Base-by-base conservation (phyloP, 164 flowering plant genomes). In the Macadamia integrifolia region DNA sequence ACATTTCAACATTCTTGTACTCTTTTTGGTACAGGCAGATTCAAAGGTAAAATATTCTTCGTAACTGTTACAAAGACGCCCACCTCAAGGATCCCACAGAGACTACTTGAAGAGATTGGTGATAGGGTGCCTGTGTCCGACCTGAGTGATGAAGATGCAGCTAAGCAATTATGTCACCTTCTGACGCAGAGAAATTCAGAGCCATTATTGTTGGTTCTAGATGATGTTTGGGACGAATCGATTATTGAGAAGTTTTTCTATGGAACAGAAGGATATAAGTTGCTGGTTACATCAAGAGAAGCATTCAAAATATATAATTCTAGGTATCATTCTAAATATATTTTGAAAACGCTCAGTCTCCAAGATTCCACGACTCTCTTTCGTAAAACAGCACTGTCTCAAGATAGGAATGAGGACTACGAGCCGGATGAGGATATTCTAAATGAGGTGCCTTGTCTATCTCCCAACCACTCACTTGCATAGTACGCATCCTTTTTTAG, bases 221-320 rank as follows among this genome's bases (percentile, higher is more conserved):
- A 83, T 73, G 84, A 83, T 76, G 79, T 80, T 14, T 78, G 78
- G 77, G n/a, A 67, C 0, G 81, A 71, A 11, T 74, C 78, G 9
- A 74, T 80, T 42, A 64, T 83, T 56, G 62, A 70, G 49, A 63
- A 66, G 53, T 63, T 81, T 44, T 31, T 23, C 61, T 57, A 71
- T 55, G 15, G 50, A 62, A 53, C 40, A 5, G 60, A 70, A 15
- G 49, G 63, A 44, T 81, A 60, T 68, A 80, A 78, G 71, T 31
- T 81, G 28, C 63, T 85, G 72, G 84, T 85, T 23, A 81, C 86
- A n/a, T 85, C 88, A 43, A 75, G 88, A 62, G 72, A 28, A 65
- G 60, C 3, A 32, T 68, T 85, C 48, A 81, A 75, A 50, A 62
- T 61, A 58, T 72, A 77, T 68, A 71, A 66, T 61, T 67, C 68